Evolutionary conservation across 2,329 filamentous ascomycete species (phyloP), one percentile per base, ranked within the genome.

Genomic region (Hymenoscyphus occultus): DNA sequence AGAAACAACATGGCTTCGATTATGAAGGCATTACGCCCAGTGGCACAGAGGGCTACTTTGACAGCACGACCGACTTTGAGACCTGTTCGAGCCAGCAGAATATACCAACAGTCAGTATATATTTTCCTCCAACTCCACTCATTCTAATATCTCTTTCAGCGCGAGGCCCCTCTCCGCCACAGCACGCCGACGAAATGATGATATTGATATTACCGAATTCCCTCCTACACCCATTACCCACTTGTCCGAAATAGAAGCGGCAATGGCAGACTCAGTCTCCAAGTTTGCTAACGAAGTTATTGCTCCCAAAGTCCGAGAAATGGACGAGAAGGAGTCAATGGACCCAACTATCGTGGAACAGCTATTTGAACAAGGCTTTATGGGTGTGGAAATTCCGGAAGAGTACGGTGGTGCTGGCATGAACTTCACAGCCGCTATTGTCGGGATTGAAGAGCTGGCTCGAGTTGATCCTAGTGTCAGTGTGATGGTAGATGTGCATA

Each of bases 261-360:
- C 95, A 74, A 96, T 99, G 91, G 86, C 89, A 68, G 94, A 99
- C 64, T 85, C 90, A 0, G 94, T 99, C 4, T 87, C 87, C 72
- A 96, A 95, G 78, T 98, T 98, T 74, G 93, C 95, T 69, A 88
- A 86, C 75, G 93, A 97, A 64, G 86, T 93, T 39, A 90, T 99
- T 71, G 86, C 93, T 61, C 95, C 95, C 63, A 94, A 93, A 78
- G 93, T 92, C 12, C 91, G 95, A 65, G 93, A 96, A 19, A 99
- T 99, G 95, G 95, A 99, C 77, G 95, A 99, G 83, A 89, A 90
- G 39, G 95, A 99, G 83, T 79, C 84, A 65, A 98, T 99, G 95
- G 95, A 98, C 77, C 88, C 92, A 0, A 77, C 84, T 1, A 79
- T 99, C 7, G 90, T 99, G 5, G 93, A 97, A 81, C 91, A 95